Conservation (phyloP, 1,139 yeast species). For the Debaryomycetaceae sp. region DNA sequence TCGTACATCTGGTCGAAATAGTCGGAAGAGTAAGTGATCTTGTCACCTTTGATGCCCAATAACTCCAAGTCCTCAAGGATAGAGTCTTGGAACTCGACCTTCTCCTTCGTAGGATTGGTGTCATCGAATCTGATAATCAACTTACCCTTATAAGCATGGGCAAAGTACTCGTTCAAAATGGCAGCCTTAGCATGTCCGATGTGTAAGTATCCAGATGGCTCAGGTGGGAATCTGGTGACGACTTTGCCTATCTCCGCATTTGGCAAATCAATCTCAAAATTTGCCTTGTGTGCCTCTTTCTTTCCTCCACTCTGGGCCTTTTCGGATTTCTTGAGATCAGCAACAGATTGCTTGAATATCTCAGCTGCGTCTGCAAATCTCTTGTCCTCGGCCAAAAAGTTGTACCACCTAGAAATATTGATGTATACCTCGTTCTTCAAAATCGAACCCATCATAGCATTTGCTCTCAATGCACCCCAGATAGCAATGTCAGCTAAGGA, state of each 20-base stretch:
- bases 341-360: conserved; percentile 61
- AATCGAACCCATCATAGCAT: conserved; percentile 87
- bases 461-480: conserved; percentile 94
- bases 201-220: conserved; percentile 82
- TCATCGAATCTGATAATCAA: conserved; percentile 89
- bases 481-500: conserved; percentile 80
- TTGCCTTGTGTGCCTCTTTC: conserved; percentile 77
- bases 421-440: conserved; percentile 56
- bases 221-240: conserved; percentile 91
- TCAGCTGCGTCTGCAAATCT: conserved; percentile 69
- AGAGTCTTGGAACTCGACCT: conserved; percentile 79
- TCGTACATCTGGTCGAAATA: conserved; percentile 85
- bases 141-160: conserved; percentile 85
- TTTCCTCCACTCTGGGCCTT: conserved; percentile 52
- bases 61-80: conserved; percentile 79
- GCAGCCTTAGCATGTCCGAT: conserved; percentile 94
- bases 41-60: conserved; percentile 83
- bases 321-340: conserved; percentile 68
- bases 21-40: conserved; percentile 76
- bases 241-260: conserved; percentile 87
- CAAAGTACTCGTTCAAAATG: conserved; percentile 83
- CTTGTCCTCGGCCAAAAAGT: conserved; percentile 59
- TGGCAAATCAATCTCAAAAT: conserved; percentile 79
- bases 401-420: conserved; percentile 86
- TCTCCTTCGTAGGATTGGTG: conserved; percentile 90